Conservation (phyloP, 2,329 filamentous ascomycete genomes). For the Torrubiella hemipterigena region DNA sequence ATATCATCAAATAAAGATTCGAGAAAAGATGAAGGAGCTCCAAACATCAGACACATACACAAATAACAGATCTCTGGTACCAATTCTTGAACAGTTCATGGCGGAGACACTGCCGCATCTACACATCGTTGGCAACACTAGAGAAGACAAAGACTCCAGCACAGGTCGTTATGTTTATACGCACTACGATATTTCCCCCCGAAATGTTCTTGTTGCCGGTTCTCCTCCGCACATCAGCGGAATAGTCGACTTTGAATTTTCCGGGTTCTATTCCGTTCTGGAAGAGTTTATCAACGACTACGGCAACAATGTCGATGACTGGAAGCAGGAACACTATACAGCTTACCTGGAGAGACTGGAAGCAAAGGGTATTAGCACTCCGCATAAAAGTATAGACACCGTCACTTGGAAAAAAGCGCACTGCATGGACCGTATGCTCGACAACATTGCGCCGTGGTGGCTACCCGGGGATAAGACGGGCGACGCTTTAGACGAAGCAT, state of each 20-base stretch:
- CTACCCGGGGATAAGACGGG: conserved; percentile 2
- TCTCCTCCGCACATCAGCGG: conserved; percentile 9
- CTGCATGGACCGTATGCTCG: conserved; percentile 3
- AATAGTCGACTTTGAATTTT: conserved; percentile 13
- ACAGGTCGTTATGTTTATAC: conserved; percentile 9
- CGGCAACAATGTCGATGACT: conserved; percentile 5
- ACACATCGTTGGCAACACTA: background rate
- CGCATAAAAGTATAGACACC: conserved; percentile 1
- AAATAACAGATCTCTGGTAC: conserved; percentile 2
- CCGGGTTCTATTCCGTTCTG: conserved; percentile 11
- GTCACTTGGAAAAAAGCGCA: conserved; percentile 1
- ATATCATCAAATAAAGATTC: conserved; percentile 7
- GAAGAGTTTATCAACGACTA: conserved; percentile 11
- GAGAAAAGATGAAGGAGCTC: conserved; percentile 6
- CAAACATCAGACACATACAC: conserved; percentile 2
- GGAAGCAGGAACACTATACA: conserved; percentile 1
- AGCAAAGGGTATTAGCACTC: conserved; percentile 1
- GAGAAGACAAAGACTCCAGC: too few relatives aligned
- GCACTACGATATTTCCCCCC: conserved; percentile 12
- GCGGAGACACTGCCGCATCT: conserved; percentile 7
- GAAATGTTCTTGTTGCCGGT: conserved; percentile 10
- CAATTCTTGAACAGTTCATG: background rate
- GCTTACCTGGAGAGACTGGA: conserved; percentile 3
- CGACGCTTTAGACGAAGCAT: background rate
- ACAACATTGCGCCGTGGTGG: conserved; percentile 8